A percentile compares a stretch with the other conserved stretches of the same genome.
Conservation (phyloP, 345 rosid species). For the Eucalyptus leucophloia region DNA sequence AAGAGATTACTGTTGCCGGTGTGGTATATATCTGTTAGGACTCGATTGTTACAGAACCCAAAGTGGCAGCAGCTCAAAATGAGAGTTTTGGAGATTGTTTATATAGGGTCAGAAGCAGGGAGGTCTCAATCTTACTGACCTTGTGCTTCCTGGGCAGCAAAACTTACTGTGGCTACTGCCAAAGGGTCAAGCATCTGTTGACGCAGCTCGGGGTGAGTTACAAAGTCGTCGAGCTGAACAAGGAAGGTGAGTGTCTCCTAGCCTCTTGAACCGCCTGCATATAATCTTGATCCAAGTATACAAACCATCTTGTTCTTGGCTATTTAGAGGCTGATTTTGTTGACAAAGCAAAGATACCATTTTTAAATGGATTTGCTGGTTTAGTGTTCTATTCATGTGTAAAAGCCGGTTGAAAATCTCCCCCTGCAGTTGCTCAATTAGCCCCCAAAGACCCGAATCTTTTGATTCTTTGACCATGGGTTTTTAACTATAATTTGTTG, state of each 20-base stretch:
- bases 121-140: neutral
- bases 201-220: constrained; percentile 36
- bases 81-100: neutral
- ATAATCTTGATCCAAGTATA: neutral
- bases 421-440: neutral
- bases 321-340: neutral
- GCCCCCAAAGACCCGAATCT: neutral
- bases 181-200: constrained; percentile 45
- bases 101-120: neutral
- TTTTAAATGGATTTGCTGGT: neutral
- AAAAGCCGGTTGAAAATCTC: neutral
- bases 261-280: neutral
- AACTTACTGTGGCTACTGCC: constrained; percentile 54
- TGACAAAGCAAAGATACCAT: neutral
- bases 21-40: neutral
- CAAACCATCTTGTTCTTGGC: neutral
- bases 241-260: constrained; percentile 14
- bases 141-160: constrained; percentile 26
- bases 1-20: neutral
- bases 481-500: neutral
- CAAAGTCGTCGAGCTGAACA: constrained; percentile 35
- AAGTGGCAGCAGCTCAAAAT: neutral
- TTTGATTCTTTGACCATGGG: neutral
- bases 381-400: neutral
- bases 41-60: neutral